Base-by-base conservation (phyloP, 176 grass and related monocot species). In the Typha latifolia region DNA sequence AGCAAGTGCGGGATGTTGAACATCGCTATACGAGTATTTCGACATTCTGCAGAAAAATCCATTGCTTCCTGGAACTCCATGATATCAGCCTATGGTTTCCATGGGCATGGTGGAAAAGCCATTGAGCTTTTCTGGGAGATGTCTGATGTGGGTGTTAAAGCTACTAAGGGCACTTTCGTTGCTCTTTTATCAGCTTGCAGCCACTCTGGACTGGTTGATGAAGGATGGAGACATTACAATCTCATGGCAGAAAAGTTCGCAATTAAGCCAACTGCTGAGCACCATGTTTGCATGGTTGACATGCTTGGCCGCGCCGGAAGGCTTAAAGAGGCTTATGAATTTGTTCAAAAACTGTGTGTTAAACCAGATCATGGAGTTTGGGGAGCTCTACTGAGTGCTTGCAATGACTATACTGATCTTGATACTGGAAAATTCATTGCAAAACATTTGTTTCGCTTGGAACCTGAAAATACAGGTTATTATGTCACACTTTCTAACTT, bases 31-130 rank as follows among this genome's bases (percentile, higher is more conserved):
- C 70, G 18, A 61, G 72, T 83, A 79, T 93, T 93, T 73, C 72
- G 83, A 77, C 72, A 56, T 49, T 85, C 79, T 63, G 12, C 69
- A 23, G 76, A 83, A 75, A 99, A 80, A 79, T 87, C 81, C 3
- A 67, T 79, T 79, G 83, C 94, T 70, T 91, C 78, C 14, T 99
- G 94, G 94, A 99, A 99, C 66, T 93, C 86, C 49, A 84, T 99
- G 86, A 99, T 93, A 78, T 78, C 85, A 51, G 88, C 85, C 23
- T 87, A 87, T 86, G 86, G 12, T 79, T 93, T 43, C 69, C 89
- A 93, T 79, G 79, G 89, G 20, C 75, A 83, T 63, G 89, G 89
- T 63, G 64, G 79, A 66, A 84, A 69, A 49, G 83, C 94, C 0
- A 85, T 90, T 24, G 79, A 84, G 34, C 81, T 87, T 85, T 90